Conservation (phyloP, 2,329 filamentous ascomycete species). For the Exserohilum rostratum region DNA sequence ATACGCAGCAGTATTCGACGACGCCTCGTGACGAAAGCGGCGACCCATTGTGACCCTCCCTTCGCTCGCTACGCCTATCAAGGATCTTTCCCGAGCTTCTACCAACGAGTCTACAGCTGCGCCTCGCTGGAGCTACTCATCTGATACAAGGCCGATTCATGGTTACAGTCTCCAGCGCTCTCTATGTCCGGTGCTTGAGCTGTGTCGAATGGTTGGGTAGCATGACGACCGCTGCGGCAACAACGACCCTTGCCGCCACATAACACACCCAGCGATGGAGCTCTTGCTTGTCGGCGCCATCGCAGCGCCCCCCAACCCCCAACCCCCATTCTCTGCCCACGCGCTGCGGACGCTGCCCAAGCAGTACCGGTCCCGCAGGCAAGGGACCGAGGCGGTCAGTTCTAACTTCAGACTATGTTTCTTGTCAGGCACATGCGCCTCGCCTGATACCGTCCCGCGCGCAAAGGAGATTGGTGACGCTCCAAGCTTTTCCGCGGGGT, state of each 20-base stretch:
- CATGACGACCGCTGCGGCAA: conserved; percentile 21
- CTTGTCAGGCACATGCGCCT: conserved; percentile 2
- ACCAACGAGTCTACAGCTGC: conserved; percentile 15
- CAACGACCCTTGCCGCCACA: conserved; percentile 16
- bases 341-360: conserved; percentile 14
- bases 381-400: conserved; percentile 17
- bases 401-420: conserved; percentile 12
- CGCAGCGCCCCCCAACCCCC: neutral
- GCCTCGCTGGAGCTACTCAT: conserved; percentile 17
- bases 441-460: neutral
- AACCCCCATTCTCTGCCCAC: neutral
- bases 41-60: conserved; percentile 20
- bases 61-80: conserved; percentile 20
- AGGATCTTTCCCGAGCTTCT: conserved; percentile 13
- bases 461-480: neutral
- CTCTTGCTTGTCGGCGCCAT: conserved; percentile 17
- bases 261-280: conserved; percentile 7
- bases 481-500: neutral
- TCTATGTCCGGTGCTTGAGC: conserved; percentile 12
- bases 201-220: conserved; percentile 12
- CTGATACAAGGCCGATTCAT: conserved; percentile 17
- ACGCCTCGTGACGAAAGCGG: conserved; percentile 21
- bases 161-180: conserved; percentile 9
- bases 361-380: conserved; percentile 10
- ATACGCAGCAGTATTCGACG: neutral